A percentile compares a stretch with the other conserved stretches of the same genome.
These are phyloP conservation scores for Calonectria pteridis DNA, from an alignment of 2,329 filamentous ascomycete genomes.

Conservation along the genomic window DNA sequence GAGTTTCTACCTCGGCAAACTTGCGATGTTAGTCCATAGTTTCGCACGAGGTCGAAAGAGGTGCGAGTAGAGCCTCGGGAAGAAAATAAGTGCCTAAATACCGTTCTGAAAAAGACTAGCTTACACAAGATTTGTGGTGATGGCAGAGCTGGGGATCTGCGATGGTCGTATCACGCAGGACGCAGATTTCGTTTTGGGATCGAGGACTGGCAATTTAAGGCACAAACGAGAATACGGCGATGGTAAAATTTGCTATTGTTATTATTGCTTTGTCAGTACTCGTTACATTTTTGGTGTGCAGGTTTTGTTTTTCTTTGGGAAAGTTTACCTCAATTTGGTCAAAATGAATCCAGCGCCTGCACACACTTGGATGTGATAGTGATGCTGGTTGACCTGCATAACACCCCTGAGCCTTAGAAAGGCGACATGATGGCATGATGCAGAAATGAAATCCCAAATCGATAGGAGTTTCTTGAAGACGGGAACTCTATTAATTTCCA, in stretches of 20 bases:
- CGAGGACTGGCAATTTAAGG: not conserved
- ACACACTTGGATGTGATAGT: not conserved
- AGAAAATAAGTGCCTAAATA: not conserved
- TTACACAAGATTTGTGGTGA: not conserved
- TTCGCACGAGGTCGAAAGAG: not conserved
- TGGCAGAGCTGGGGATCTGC: not conserved
- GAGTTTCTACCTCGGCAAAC: not conserved
- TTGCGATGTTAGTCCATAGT: not conserved
- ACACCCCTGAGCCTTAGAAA: not conserved
- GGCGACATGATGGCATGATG: not conserved
- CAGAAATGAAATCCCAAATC: not conserved
- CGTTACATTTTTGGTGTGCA: not conserved
- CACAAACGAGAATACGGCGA: not conserved
- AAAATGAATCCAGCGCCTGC: not conserved
- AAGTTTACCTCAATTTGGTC: not conserved
- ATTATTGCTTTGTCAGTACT: not conserved
- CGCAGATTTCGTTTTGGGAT: not conserved
- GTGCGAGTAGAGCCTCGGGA: not conserved
- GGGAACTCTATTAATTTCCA: not conserved
- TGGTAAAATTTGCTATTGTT: not conserved
- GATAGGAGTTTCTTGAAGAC: not conserved
- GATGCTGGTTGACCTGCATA: not conserved
- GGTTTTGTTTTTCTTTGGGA: too few species aligned
- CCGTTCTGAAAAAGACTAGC: not conserved
- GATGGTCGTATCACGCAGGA: not conserved